phyloP scores from a whole-genome alignment of 371 early-diverging fungal genomes.

The Mucor velutinosus region DNA sequence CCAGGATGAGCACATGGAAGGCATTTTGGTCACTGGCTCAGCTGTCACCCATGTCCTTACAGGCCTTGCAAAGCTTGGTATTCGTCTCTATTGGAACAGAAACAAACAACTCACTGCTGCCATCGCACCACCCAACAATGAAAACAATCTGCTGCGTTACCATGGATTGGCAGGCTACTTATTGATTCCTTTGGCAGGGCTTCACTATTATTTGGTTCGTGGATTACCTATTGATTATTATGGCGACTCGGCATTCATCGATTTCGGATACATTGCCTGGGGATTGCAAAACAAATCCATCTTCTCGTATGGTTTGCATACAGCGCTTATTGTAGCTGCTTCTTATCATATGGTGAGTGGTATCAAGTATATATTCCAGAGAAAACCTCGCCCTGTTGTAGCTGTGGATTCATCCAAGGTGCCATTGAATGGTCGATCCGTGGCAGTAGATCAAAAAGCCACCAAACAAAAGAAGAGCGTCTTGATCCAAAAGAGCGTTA shows the following conservation, averaged over 20 bases:
- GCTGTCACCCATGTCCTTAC: constrained; percentile 34
- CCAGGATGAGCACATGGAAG: constrained; percentile 48
- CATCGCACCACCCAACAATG: neutral
- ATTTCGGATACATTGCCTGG: constrained; percentile 47
- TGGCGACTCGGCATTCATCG: constrained; percentile 52
- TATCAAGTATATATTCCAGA: constrained; percentile 15
- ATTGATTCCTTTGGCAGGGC: constrained; percentile 31
- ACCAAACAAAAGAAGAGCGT: constrained; percentile 54
- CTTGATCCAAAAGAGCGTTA: constrained; percentile 75
- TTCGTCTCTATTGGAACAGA: constrained; percentile 30
- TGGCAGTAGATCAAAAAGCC: neutral
- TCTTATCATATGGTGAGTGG: constrained; percentile 45
- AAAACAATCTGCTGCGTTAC: constrained; percentile 12
- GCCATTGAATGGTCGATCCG: constrained; percentile 5
- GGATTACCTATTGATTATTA: constrained; percentile 33
- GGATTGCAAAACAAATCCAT: constrained; percentile 44
- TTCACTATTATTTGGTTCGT: constrained; percentile 41
- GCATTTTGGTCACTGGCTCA: constrained; percentile 41
- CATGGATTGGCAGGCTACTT: constrained; percentile 34
- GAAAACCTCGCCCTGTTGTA: neutral
- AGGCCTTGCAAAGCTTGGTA: constrained; percentile 34
- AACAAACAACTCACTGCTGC: neutral
- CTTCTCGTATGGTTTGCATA: constrained; percentile 39
- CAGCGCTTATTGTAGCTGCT: constrained; percentile 24
- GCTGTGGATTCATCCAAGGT: neutral